Percentiles rank a stretch among this genome's conserved stretches.
These are phyloP conservation scores for Fusarium decemcellulare DNA, from an alignment of 2,329 filamentous ascomycete species.

Conservation along the genomic window DNA sequence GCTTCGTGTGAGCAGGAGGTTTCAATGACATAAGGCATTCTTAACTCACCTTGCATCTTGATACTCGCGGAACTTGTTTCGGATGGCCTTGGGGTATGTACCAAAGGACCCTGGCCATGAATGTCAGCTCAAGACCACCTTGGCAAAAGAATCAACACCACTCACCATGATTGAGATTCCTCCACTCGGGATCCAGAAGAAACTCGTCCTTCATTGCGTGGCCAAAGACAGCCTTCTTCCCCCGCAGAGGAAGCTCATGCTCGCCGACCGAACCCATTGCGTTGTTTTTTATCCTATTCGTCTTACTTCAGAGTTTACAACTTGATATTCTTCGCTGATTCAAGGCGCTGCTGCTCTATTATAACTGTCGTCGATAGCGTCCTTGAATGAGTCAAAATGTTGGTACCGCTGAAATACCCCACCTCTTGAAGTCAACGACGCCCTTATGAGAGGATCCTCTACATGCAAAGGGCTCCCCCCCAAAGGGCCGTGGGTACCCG, in stretches of 20 bases:
- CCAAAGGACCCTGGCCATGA: conserved; percentile 79
- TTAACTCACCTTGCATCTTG: conserved; percentile 66
- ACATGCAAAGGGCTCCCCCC: neutral
- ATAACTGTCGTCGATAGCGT: conserved; percentile 10
- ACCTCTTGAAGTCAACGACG: conserved; percentile 41
- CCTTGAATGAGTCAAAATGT: conserved; percentile 35
- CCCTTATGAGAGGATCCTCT: conserved; percentile 30
- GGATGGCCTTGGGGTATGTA: conserved; percentile 76
- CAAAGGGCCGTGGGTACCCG: conserved; percentile 30
- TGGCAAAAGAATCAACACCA: neutral
- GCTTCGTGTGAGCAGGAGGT: neutral
- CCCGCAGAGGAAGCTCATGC: conserved; percentile 43
- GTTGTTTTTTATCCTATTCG: neutral
- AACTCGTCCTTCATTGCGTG: conserved; percentile 72
- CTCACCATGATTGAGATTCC: conserved; percentile 84
- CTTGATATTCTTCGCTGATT: neutral
- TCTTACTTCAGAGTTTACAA: neutral
- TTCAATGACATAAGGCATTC: neutral
- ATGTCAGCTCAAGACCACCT: neutral
- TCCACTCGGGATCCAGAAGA: conserved; percentile 75
- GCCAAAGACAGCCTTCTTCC: conserved; percentile 50
- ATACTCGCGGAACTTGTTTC: conserved; percentile 71
- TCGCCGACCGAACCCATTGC: conserved; percentile 42
- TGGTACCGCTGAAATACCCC: conserved; percentile 30
- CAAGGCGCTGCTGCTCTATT: conserved; percentile 5